Base-by-base conservation (phyloP, 495 filamentous ascomycete species). In the Aspergillus steynii region DNA sequence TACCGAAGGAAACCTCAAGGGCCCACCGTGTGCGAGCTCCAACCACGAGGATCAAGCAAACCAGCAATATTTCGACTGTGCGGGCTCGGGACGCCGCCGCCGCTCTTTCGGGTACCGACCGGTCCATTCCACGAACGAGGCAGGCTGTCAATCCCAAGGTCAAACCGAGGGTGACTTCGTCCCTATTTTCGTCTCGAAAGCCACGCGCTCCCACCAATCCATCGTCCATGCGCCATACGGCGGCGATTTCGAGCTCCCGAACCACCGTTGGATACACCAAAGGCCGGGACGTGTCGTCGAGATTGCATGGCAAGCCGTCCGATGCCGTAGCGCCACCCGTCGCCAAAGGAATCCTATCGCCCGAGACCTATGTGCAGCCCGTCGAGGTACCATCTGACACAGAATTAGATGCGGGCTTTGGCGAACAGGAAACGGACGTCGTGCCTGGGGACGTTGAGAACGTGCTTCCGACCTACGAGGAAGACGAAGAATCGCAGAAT, bases 181-280 rank as follows among this genome's bases (percentile, higher is more conserved):
- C 73, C 25, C 48, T 80, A 15, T 64, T 81, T 55, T 67, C 78
- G 55, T 62, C 76, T 31, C 77, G 74, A 59, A 84, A 79, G 67
- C 68, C 75, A 29, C 66, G 71, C 12, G 54, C 52, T 14, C 70
- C 75, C 25, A 80, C 74, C 58, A 82, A 82, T 52, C 77, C 74
- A 3, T 88, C 85, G 9, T 72, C 74, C 12, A 80, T 86, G 79
- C 80, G 84, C 55, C 75, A 85, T 64, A 75, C 84, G 4, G 85
- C 87, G 6, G 88, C 90, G 25, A 80, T 78, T 6, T 80, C 76
- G n/a, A 83, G 81, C 10, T 93, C 92, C 12, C 83, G 85, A 55
- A 89, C 84, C 51, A 96, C 93, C 0, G 74, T 97, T 29, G 92
- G 92, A 6, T 94, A 93, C 69, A 86, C 85, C 55, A 90, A 88